Conservation (phyloP, 805 yeast species). For the Candida silvatica region DNA sequence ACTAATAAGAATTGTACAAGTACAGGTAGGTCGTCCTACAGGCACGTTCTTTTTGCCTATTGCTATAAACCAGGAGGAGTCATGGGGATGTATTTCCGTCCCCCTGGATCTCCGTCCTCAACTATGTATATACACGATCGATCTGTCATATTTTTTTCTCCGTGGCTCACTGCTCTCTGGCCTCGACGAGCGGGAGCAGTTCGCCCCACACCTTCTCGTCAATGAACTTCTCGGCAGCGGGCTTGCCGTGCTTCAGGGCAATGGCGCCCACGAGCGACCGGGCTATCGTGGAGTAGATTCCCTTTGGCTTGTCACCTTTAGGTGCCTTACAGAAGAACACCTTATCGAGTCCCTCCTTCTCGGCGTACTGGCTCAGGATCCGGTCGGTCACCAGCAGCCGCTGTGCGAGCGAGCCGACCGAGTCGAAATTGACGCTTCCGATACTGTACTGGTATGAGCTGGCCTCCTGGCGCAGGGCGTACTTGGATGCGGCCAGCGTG, state of each 20-base stretch:
- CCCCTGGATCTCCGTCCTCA: no score
- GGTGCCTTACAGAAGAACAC: constrained; percentile 58
- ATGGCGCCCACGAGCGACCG: constrained; percentile 63
- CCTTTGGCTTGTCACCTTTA: constrained; percentile 17
- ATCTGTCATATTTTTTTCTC: no score
- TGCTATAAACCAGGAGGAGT: no score
- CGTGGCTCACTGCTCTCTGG: no score
- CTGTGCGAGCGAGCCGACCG: constrained; percentile 48
- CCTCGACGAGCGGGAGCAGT: no score
- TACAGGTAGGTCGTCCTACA: no score
- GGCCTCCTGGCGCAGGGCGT: constrained; percentile 21
- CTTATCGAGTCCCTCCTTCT: constrained; percentile 35
- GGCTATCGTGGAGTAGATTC: constrained; percentile 22
- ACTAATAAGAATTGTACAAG: no score
- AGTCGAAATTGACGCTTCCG: constrained; percentile 44
- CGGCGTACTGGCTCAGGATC: constrained; percentile 44
- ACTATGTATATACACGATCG: no score
- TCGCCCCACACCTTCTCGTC: constrained; percentile 44
- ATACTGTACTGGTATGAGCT: constrained; percentile 26
- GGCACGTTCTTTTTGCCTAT: no score
- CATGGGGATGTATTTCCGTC: no score
- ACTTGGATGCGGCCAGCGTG: constrained; percentile 39
- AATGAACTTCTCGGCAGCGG: constrained; percentile 50
- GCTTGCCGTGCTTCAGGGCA: constrained; percentile 51
- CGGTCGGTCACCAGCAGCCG: constrained; percentile 42